Evolutionary conservation across 768 basidiomycete species (phyloP).

Genomic region (Suillus alpinus): DNA sequence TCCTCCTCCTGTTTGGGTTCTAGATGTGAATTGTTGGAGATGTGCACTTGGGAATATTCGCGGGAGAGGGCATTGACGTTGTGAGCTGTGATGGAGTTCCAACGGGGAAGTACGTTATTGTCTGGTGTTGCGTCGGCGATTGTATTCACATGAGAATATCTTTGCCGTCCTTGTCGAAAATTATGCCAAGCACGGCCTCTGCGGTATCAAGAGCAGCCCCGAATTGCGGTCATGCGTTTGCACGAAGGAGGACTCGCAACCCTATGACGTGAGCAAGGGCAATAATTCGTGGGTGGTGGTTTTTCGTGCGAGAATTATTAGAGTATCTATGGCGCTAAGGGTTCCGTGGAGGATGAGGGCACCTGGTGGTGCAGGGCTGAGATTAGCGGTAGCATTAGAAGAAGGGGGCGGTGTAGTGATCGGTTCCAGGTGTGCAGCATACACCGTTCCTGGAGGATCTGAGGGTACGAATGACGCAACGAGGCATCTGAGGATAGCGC

Average conservation of each 20-base stretch:
- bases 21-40: neutral
- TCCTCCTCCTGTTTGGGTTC: constrained; percentile 13
- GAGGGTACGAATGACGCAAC: constrained; percentile 17
- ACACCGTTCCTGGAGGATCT: constrained; percentile 52
- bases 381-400: neutral
- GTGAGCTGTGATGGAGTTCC: constrained; percentile 7
- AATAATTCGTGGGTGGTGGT: constrained; percentile 41
- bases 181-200: neutral
- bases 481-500: constrained; percentile 33
- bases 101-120: constrained; percentile 19
- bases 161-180: neutral
- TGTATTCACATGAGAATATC: neutral
- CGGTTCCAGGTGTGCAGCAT: constrained; percentile 52
- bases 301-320: constrained; percentile 31
- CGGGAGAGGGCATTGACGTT: constrained; percentile 20
- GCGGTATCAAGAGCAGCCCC: constrained; percentile 31
- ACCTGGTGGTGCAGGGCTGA: constrained; percentile 2
- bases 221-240: constrained; percentile 36
- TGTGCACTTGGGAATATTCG: neutral
- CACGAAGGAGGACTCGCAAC: constrained; percentile 42
- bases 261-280: constrained; percentile 55
- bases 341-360: constrained; percentile 27
- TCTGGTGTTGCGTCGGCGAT: neutral
- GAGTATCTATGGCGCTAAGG: constrained; percentile 30
- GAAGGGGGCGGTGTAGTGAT: constrained; percentile 27